Conservation (phyloP, 495 filamentous ascomycete genomes). For the Penicillium turbatum region DNA sequence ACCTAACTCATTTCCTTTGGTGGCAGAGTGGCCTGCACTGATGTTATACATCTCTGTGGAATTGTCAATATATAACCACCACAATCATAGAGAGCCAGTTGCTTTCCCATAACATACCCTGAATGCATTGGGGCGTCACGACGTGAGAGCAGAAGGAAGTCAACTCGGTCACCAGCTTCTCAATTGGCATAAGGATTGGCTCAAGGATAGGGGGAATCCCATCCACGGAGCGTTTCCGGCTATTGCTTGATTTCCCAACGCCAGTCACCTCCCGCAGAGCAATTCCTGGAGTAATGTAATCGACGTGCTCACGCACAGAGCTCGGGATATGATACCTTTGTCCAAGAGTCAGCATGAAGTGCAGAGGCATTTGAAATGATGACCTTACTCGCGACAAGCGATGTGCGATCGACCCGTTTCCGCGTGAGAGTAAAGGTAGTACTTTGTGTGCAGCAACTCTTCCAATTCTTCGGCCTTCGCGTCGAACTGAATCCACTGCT, state of each 20-base stretch:
- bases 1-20: slow-evolving; percentile 40
- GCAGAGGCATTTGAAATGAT: neutral
- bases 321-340: slow-evolving; percentile 48
- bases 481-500: slow-evolving; percentile 54
- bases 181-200: slow-evolving; percentile 34
- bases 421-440: slow-evolving; percentile 51
- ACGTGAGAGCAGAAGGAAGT: slow-evolving; percentile 22
- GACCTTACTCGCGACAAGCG: slow-evolving; percentile 40
- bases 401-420: slow-evolving; percentile 44
- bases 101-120: slow-evolving; percentile 7
- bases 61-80: neutral
- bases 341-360: slow-evolving; percentile 2
- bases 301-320: slow-evolving; percentile 47
- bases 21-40: slow-evolving; percentile 29
- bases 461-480: slow-evolving; percentile 50
- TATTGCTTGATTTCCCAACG: neutral
- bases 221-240: slow-evolving; percentile 14
- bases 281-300: slow-evolving; percentile 54
- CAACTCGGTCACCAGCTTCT: slow-evolving; percentile 13
- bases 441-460: slow-evolving; percentile 53
- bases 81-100: neutral
- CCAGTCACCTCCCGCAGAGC: slow-evolving; percentile 24
- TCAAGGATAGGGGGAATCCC: slow-evolving; percentile 21
- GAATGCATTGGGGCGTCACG: slow-evolving; percentile 34
- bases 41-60: slow-evolving; percentile 41